Base-by-base conservation (phyloP, 768 basidiomycete genomes). In the Collybiopsis confluens region DNA sequence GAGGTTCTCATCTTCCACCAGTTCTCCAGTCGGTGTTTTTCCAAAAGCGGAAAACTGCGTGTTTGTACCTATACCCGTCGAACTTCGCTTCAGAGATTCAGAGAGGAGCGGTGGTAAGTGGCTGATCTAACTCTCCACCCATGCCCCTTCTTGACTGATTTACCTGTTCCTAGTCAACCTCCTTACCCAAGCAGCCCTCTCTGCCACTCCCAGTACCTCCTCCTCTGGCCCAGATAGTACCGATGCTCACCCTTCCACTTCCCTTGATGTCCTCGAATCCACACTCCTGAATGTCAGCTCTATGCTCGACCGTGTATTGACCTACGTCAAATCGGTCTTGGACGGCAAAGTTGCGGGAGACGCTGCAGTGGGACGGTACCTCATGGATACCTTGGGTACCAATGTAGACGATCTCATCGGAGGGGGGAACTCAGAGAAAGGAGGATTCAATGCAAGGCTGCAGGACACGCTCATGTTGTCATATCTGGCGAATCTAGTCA, bases 401-500 rank as follows among this genome's bases (percentile, higher is more conserved):
- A 84, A 81, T 54, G 81, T 82, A 11, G 84, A 87, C 35, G 83
- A 80, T 59, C 68, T 80, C 30, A 89, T 88, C 69, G 85, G 84
- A 70, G 81, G 79, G 59, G 74, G 77, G 27, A 21, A 13, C 16
- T 11, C 18, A 10, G 62, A 63, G 54, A 70, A 67, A 63, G 80
- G 76, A 55, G 81, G 80, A 4, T 93, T 92, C 75, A 86, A 88
- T 62, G 73, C 83, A 9, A 84, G 85, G 59, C 70, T 92, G 60
- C 90, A 92, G 84, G 95, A 98, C 65, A 91, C 87, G 23, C 76
- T 98, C 59, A 96, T 96, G 88, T 83, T 98, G 54, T 89, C 91
- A 52, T 98, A 98, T 71, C 77, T 98, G 61, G 90, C 92, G 23
- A 96, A 92, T 68, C 80, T 98, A 61, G 88, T 97, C 55, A 84